Conservation (phyloP, 345 rosid species). For the Durio zibethinus region DNA sequence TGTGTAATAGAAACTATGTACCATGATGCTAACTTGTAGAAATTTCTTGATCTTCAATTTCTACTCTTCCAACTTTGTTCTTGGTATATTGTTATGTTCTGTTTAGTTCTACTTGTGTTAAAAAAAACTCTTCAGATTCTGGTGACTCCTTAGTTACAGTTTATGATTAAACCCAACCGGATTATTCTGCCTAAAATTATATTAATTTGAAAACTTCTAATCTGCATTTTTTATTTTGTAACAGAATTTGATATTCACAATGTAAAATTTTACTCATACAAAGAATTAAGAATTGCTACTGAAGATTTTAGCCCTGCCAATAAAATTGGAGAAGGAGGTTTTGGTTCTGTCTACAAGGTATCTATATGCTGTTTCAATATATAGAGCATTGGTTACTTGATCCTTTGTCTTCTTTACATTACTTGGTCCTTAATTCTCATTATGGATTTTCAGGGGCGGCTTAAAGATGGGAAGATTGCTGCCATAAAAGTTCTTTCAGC, state of each 20-base stretch:
- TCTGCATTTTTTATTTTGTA: background rate
- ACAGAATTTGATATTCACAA: constrained; percentile 51
- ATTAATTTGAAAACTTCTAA: background rate
- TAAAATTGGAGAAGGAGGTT: constrained; percentile 97
- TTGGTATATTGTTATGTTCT: background rate
- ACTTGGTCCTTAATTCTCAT: background rate
- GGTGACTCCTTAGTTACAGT: background rate
- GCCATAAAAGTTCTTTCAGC: constrained; percentile 91
- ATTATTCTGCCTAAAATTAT: background rate
- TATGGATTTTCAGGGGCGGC: constrained; percentile 63
- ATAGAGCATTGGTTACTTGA: background rate
- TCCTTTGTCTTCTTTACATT: constrained; percentile 1
- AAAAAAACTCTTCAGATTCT: background rate
- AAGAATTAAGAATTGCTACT: constrained; percentile 64
- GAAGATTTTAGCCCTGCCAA: constrained; percentile 56
- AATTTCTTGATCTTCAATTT: background rate
- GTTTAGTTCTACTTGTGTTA: background rate
- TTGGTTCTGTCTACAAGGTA: constrained; percentile 91
- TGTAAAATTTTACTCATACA: constrained; percentile 55
- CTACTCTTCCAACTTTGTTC: background rate
- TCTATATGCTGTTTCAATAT: constrained; percentile 12
- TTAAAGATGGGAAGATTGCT: constrained; percentile 70
- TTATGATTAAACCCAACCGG: background rate
- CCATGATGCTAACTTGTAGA: background rate
- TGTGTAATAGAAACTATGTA: background rate